Conservation (phyloP, 805 yeast species). For the Debaryomyces maramus region DNA sequence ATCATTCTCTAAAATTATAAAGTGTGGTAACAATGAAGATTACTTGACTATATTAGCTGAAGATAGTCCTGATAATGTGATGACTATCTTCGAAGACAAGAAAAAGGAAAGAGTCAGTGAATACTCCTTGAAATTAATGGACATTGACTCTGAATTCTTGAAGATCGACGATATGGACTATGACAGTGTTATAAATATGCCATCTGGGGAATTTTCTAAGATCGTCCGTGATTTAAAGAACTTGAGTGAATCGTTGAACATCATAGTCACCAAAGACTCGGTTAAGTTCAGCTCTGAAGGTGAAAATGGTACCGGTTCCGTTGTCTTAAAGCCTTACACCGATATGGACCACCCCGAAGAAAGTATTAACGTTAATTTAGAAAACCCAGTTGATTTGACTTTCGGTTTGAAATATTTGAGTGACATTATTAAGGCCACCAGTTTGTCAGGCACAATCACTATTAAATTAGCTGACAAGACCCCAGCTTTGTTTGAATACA, state of each 20-base stretch:
- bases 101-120: constrained; percentile 90
- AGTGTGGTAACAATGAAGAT: constrained; percentile 89
- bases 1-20: constrained; percentile 83
- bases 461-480: constrained; percentile 86
- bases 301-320: constrained; percentile 84
- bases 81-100: constrained; percentile 86
- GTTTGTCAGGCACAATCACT: constrained; percentile 73
- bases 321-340: constrained; percentile 79
- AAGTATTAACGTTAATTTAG: constrained; percentile 71
- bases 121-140: constrained; percentile 89
- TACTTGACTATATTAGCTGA: constrained; percentile 87
- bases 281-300: constrained; percentile 90
- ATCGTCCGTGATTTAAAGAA: constrained; percentile 85
- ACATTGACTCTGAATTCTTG: constrained; percentile 91
- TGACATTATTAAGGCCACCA: constrained; percentile 89
- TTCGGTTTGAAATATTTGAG: constrained; percentile 89
- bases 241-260: constrained; percentile 82
- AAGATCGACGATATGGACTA: constrained; percentile 92
- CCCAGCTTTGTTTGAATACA: constrained; percentile 92
- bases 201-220: constrained; percentile 84
- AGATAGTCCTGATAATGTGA: constrained; percentile 76
- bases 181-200: constrained; percentile 83
- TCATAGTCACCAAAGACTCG: constrained; percentile 86
- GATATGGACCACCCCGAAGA: constrained; percentile 80
- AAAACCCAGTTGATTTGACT: constrained; percentile 82